These are phyloP conservation scores for Boletus rubescentipes DNA, from an alignment of 768 basidiomycete species.

Conservation along the genomic window DNA sequence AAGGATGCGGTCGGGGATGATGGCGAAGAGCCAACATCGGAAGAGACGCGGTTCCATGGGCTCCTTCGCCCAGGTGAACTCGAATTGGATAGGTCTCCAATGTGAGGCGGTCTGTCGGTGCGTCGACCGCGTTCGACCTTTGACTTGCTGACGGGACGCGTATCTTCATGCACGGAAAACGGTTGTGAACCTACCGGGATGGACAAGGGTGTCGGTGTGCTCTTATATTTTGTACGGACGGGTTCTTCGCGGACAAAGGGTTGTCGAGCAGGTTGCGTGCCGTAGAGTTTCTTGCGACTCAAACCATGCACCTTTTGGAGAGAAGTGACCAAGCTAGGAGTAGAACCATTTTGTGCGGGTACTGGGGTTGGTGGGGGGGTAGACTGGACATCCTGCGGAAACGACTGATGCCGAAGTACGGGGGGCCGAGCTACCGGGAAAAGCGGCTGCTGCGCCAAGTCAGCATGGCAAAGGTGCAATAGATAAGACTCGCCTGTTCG, in stretches of 20 bases:
- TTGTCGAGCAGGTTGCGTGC: constrained; percentile 45
- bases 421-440: constrained; percentile 14
- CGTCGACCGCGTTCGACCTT: constrained; percentile 27
- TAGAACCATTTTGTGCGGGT: constrained; percentile 23
- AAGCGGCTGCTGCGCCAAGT: constrained; percentile 4
- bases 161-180: constrained; percentile 19
- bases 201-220: constrained; percentile 32
- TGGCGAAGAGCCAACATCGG: constrained; percentile 23
- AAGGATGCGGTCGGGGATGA: constrained; percentile 25
- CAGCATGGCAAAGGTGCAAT: constrained; percentile 3
- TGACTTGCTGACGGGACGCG: constrained; percentile 16
- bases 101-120: constrained; percentile 15
- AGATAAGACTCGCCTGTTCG: constrained; percentile 14
- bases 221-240: constrained; percentile 35
- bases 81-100: constrained; percentile 16
- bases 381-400: constrained; percentile 28
- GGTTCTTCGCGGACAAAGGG: constrained; percentile 58
- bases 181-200: constrained; percentile 26
- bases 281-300: constrained; percentile 68
- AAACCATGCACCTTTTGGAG: constrained; percentile 68
- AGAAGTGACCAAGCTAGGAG: constrained; percentile 57
- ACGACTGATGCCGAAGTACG: constrained; percentile 30
- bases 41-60: constrained; percentile 15
- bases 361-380: constrained; percentile 1
- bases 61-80: constrained; percentile 38